Base-by-base conservation (phyloP, 768 basidiomycete genomes). In the Tylopilus rubrobrunneus region DNA sequence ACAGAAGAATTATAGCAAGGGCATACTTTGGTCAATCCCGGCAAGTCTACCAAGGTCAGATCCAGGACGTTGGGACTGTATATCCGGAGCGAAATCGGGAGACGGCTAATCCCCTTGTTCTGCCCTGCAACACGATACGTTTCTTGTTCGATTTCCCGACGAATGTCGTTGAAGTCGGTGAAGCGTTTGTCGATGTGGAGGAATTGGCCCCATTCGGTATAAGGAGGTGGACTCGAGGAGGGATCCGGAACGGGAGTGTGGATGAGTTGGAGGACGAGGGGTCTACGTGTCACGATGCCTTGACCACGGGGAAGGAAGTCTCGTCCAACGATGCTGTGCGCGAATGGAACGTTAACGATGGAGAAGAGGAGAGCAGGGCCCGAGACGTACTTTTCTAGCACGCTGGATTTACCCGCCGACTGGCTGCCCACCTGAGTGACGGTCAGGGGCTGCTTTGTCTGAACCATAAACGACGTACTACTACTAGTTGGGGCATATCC, bases 101-200 rank as follows among this genome's bases (percentile, higher is more conserved):
- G 71, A 68, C 95, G 94, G 74, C 92, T 95, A 55, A 99, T 88
- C 43, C 97, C 97, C 73, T 98, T 99, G 73, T 98, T 98, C 76
- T 98, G 95, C 0, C 97, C 97, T 0, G 97, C 97, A 17, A 99
- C 95, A 42, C 97, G 78, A 70, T 87, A 94, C 2, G 97, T 99
- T 76, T 99, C 97, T 67, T 91, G 87, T 71, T 99, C 97, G 55
- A 99, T 99, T 75, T 99, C 97, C 60, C 87, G 89, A 39, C 96
- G 81, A 59, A 98, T 89, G 63, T 98, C 96, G 43, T 81, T 76
- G 65, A 95, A 98, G 67, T 98, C 96, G n/a, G 92, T 94, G 73
- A 94, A 98, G 39, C 90, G 83, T 68, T 91, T 92, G 80, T 98
- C 95, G 52, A 96, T 78, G 69, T 99, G 97, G 28, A 98, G 80